These are phyloP conservation scores for Niveomyces coronatus DNA, from an alignment of 2,329 filamentous ascomycete species.

Conservation along the genomic window DNA sequence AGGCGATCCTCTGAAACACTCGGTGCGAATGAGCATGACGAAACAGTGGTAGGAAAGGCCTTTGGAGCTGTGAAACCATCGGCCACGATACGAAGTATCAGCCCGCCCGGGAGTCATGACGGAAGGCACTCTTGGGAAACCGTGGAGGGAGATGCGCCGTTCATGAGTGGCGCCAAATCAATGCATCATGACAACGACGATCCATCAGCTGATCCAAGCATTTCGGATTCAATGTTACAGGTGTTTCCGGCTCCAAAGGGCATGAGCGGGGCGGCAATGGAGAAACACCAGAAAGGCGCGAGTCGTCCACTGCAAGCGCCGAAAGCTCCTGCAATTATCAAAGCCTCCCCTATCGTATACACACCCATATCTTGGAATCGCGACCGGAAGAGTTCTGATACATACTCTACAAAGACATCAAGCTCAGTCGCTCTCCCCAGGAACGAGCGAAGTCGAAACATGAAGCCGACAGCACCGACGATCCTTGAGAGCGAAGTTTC, in stretches of 20 bases:
- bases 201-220: conserved; percentile 16
- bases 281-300: not conserved
- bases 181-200: conserved; percentile 12
- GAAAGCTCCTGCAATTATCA: not conserved
- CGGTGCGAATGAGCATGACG: conserved; percentile 11
- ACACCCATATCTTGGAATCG: conserved; percentile 8
- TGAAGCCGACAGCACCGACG: conserved; percentile 9
- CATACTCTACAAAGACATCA: conserved; percentile 21
- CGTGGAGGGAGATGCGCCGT: conserved; percentile 12
- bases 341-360: not conserved
- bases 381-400: conserved; percentile 14
- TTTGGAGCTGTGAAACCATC: not conserved
- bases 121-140: conserved; percentile 10
- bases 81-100: conserved; percentile 1
- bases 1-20: conserved; percentile 19
- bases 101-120: conserved; percentile 2
- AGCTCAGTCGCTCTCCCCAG: conserved; percentile 24
- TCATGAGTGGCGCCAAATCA: conserved; percentile 17
- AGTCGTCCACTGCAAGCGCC: not conserved
- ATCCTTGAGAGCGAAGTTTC: conserved; percentile 8
- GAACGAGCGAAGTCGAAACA: conserved; percentile 3
- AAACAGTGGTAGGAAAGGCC: conserved; percentile 6
- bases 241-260: conserved; percentile 21
- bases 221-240: conserved; percentile 21
- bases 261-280: conserved; percentile 15